phyloP scores from a whole-genome alignment of 164 flowering plant genomes.

The Tetrastigma voinierianum region DNA sequence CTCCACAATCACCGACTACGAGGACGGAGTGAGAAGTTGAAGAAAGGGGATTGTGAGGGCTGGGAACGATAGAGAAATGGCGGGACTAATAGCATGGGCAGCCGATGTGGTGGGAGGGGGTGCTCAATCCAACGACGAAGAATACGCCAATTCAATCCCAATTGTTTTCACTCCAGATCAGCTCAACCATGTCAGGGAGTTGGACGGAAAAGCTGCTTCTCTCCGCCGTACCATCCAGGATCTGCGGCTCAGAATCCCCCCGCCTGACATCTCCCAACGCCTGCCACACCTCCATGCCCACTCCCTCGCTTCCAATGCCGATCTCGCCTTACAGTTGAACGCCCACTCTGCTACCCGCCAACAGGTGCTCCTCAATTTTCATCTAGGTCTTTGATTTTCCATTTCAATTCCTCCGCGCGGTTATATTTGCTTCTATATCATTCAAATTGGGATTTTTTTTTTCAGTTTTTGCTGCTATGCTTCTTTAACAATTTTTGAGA shows the following conservation, averaged over 20 bases:
- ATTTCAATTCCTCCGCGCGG: neutral
- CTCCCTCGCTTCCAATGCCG: constrained; percentile 86
- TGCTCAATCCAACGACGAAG: constrained; percentile 37
- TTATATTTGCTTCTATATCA: neutral
- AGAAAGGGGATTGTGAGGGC: neutral
- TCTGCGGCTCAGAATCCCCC: constrained; percentile 81
- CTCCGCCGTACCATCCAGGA: constrained; percentile 80
- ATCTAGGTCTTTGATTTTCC: neutral
- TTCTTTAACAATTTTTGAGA: neutral
- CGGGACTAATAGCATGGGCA: constrained; percentile 96
- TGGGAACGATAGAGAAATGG: constrained; percentile 43
- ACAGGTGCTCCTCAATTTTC: constrained; percentile 41
- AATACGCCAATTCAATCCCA: constrained; percentile 32
- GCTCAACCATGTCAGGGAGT: constrained; percentile 46
- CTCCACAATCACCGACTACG: no score
- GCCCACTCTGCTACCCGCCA: constrained; percentile 79
- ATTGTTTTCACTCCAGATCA: constrained; percentile 68
- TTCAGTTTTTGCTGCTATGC: neutral
- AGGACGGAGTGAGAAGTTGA: no score
- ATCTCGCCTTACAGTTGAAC: constrained; percentile 73
- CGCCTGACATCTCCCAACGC: constrained; percentile 81
- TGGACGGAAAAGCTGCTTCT: constrained; percentile 54
- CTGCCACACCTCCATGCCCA: constrained; percentile 95
- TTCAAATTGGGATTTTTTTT: neutral
- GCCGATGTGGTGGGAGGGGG: constrained; percentile 81